Base-by-base conservation (phyloP, 2,329 filamentous ascomycete genomes). In the Neonectria faginata region DNA sequence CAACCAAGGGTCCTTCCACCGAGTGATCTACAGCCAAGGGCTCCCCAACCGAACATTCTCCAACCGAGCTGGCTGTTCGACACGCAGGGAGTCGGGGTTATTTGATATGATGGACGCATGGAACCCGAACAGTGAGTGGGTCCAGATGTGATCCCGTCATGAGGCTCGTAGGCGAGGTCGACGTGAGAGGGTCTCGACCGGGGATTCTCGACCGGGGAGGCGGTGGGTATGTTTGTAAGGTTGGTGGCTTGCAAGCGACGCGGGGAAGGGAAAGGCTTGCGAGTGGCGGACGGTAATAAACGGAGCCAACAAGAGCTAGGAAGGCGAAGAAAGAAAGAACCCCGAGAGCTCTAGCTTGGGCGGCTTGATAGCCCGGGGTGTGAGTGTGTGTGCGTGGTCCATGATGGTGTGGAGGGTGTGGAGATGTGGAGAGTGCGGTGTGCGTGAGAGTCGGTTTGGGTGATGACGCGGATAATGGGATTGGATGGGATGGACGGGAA, bases 191-290 rank as follows among this genome's bases (percentile, higher is more conserved):
- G 65, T 64, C 27, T 16, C n/a, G 25, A 16, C 47, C 47, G 47
- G 47, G 27, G 47, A 27, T n/a, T 64, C 27, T 16, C n/a, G 25
- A 16, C 47, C 47, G 47, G 47, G 27, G 47, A 27, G 47, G 61
- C 16, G 25, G 50, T 16, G 29, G 25, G 29, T 39, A 53, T 29
- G 16, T 9, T 41, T 3, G n/a, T 10, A 41, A n/a, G 31, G 10
- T 33, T 20, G 5, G 39, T 8, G 39, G 10, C 39, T 42, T 42
- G n/a, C 16, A 70, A 61, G 57, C 67, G 60, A 66, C 61, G 69
- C 68, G 68, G 39, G 39, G 39, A 42, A 42, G 66, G 71, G 68
- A 67, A 69, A 62, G 39, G 31, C 36, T 59, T 41, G 59, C 57
- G 60, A 65, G 44, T 51, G 39, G 16, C 9, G 29, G 9, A 31